Evolutionary conservation across 2,329 filamentous ascomycete species (phyloP), one percentile per base, ranked within the genome.

Genomic region (Colletotrichum orchidophilum): DNA sequence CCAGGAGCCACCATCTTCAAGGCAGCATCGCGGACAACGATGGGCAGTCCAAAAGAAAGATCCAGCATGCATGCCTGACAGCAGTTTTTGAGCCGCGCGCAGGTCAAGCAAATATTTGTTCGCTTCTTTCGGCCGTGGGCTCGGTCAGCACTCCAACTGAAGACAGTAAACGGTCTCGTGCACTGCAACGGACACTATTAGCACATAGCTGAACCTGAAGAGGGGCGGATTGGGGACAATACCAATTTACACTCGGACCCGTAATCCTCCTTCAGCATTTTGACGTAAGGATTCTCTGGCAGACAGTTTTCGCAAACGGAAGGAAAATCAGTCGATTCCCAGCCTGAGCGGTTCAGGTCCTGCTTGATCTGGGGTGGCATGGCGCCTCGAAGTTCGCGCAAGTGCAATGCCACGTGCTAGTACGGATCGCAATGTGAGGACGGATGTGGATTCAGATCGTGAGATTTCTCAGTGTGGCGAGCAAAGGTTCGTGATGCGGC

Each of bases 61-160:
- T 99, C 96, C 63, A 99, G 92, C 94, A 98, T 98, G 86, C 96
- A 99, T 83, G 93, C 96, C 85, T 99, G 96, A 79, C 96, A 99
- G 85, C 96, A 98, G 85, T 99, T 99, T 84, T 99, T 99, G 75
- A 98, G 88, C 54, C 96, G 93, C 26, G 96, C 96, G 85, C 96
- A 99, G 50, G 96, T 99, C 27, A 99, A 87, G 82, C 96, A 99
- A 77, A 98, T 97, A 77, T 94, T 97, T 65, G 96, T 98, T 75
- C 94, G 92, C 83, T 97, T 97, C 81, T 96, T 95, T 73, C 95
- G 93, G 29, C 95, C 91, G 73, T 90, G 87, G 3, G 95, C 96
- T 69, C 96, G 94, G 80, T 97, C 95, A 74, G 94, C 92, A 77
- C 96, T 96, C 96, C 96, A 99, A 77, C 92, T 91, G 81, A 99